A percentile compares a stretch with the other conserved stretches of the same genome.
Conservation (phyloP, 495 filamentous ascomycete species). For the Penicillium silybi region DNA sequence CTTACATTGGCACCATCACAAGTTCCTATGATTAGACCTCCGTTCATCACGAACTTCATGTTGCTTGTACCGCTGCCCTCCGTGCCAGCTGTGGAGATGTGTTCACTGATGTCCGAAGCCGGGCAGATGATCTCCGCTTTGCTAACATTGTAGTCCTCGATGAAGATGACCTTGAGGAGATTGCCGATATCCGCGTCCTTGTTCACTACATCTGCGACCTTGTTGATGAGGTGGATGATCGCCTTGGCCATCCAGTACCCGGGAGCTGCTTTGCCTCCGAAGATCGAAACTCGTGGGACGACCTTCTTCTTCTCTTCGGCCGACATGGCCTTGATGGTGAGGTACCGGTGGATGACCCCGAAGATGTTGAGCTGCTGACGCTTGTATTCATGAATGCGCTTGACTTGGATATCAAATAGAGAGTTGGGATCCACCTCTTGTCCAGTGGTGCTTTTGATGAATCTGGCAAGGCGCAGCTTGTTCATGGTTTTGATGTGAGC, state of each 20-base stretch:
- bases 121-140: constrained; percentile 96
- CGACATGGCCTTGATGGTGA: constrained; percentile 79
- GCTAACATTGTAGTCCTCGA: constrained; percentile 98
- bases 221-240: constrained; percentile 94
- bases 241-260: constrained; percentile 99
- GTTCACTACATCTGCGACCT: constrained; percentile 87
- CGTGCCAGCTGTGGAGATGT: constrained; percentile 96
- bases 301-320: constrained; percentile 84
- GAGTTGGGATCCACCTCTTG: constrained; percentile 81
- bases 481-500: constrained; percentile 79
- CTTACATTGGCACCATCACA: constrained; percentile 96
- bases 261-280: constrained; percentile 95
- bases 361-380: constrained; percentile 99
- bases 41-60: constrained; percentile 99
- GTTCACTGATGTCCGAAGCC: constrained; percentile 94
- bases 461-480: constrained; percentile 78
- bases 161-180: constrained; percentile 91
- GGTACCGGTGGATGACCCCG: constrained; percentile 92
- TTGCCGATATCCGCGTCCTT: constrained; percentile 88
- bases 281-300: constrained; percentile 90
- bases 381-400: constrained; percentile 99
- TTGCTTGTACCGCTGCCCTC: constrained; percentile 72
- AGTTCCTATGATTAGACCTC: constrained; percentile 94
- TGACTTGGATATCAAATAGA: constrained; percentile 95
- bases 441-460: constrained; percentile 77